Evolutionary conservation across 1,139 yeast genomes (phyloP), one percentile per base, ranked within the genome.

Genomic region (Blastobotrys illinoisensis): DNA sequence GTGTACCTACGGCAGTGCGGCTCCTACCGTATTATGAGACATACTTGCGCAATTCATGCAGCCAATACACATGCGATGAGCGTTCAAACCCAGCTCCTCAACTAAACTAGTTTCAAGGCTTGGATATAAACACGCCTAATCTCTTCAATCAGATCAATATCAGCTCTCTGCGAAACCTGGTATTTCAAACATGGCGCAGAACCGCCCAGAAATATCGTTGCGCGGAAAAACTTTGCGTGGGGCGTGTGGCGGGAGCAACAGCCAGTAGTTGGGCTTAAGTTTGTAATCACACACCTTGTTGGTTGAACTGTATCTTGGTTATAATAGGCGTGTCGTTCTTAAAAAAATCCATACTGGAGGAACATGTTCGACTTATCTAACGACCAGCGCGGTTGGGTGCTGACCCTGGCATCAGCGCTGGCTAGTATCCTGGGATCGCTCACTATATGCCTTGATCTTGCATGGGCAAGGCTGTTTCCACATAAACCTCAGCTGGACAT

Each of bases 341-440:
- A 21, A 21, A 7, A 18, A 11, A 3, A 23, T 2, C 18, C 20
- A 2, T 21, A 46, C 20, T n/a, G n/a, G n/a, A 45, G 19, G 48
- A 18, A 4, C 1, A 44, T 24, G 50, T 20, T 47, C 20, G 58
- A 52, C 11, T 32, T 59, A 13, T 53, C 62, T 9, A 52, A 56
- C 24, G 64, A 67, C 46, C 59, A 72, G 54, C 71, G 74, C 63
- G 86, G 88, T 1, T 83, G 88, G 87, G 50, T 75, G 3, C 71
- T 85, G 49, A 82, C 85, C 1, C 54, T 73, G 1, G 71, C 82
- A 21, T 79, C 87, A 5, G 80, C 89, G 1, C 56, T 74, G 9
- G 78, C 85, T 54, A 85, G 91, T 54, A 65, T 82, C 1, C 56
- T 75, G 1, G 95, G 95, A 0, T 79, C 88, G 58, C 67, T 74